Base-by-base conservation (phyloP, 768 basidiomycete species). In the Amanita molliuscula region DNA sequence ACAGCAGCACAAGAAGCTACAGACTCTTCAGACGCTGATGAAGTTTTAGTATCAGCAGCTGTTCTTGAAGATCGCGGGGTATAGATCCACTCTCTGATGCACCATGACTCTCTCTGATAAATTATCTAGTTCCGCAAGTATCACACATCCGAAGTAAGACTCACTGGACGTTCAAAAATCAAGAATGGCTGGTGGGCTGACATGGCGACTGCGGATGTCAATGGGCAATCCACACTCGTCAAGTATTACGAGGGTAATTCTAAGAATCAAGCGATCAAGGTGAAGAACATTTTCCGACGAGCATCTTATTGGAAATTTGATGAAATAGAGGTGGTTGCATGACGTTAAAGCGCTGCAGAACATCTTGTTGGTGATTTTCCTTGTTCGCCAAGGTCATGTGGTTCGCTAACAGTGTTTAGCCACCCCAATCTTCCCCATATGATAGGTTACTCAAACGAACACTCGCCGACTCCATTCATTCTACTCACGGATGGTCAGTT, bases 341-440 rank as follows among this genome's bases (percentile, higher is more conserved):
- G 77, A 79, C 47, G 69, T 79, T 20, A 76, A 74, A 56, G 61
- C 67, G 21, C 62, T 79, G 36, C 73, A 77, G 54, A 71, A 71
- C 49, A 50, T 77, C n/a, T 72, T 70, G 76, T 77, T 48, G 45
- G 74, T 60, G 31, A 31, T 15, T 11, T 10, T 13, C 26, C 8
- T 38, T 15, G 15, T 38, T 33, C 18, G 18, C 16, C 23, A 5
- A 33, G n/a, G 10, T 18, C 13, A 42, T 9, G 6, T 23, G 13
- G 11, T 33, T 26, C 20, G 15, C 21, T 15, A 50, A 15, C 23
- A 41, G 11, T 28, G 13, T 3, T 13, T 35, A 50, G 49, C 41
- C 49, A 50, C 23, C 49, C 49, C 16, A 77, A 74, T 54, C 58
- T 78, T 20, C 76, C 77, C 0, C 75, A 77, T 56, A 69, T 79